Evolutionary conservation across 2,329 filamentous ascomycete genomes (phyloP).

Genomic region (Aureobasidium subglaciale): DNA sequence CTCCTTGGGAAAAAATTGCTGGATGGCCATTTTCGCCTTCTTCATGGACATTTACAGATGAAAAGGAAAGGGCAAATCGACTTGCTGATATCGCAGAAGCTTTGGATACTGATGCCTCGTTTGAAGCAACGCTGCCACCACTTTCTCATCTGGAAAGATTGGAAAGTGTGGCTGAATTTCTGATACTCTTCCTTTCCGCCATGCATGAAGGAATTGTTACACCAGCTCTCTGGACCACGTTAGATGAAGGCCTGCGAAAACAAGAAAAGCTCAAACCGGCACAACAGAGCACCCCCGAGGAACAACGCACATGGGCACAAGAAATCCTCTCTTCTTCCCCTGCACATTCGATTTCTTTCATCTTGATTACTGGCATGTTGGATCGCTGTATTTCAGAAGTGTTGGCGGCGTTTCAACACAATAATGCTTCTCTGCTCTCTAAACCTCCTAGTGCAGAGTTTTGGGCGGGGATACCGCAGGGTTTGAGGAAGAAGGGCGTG

Average conservation of each 20-base stretch:
- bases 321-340: conserved; percentile 67
- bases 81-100: conserved; percentile 50
- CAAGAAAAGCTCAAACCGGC: conserved; percentile 41
- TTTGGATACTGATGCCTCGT: conserved; percentile 61
- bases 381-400: conserved; percentile 52
- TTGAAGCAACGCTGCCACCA: conserved; percentile 55
- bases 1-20: conserved; percentile 48
- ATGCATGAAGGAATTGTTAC: conserved; percentile 76
- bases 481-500: conserved; percentile 23
- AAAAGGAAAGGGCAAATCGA: conserved; percentile 37
- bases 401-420: conserved; percentile 22
- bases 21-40: conserved; percentile 55
- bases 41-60: conserved; percentile 38
- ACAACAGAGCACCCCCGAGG: conserved; percentile 39
- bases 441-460: conserved; percentile 17
- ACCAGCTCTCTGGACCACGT: conserved; percentile 58
- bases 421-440: conserved; percentile 21
- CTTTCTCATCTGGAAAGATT: conserved; percentile 60
- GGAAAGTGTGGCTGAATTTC: conserved; percentile 63
- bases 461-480: conserved; percentile 20
- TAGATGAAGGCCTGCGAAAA: conserved; percentile 52
- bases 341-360: conserved; percentile 80
- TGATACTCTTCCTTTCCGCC: conserved; percentile 67
- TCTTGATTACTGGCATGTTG: conserved; percentile 76
- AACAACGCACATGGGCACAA: conserved; percentile 56